These are phyloP conservation scores for Candida taoyuanica DNA, from an alignment of 805 yeast species.

Conservation along the genomic window DNA sequence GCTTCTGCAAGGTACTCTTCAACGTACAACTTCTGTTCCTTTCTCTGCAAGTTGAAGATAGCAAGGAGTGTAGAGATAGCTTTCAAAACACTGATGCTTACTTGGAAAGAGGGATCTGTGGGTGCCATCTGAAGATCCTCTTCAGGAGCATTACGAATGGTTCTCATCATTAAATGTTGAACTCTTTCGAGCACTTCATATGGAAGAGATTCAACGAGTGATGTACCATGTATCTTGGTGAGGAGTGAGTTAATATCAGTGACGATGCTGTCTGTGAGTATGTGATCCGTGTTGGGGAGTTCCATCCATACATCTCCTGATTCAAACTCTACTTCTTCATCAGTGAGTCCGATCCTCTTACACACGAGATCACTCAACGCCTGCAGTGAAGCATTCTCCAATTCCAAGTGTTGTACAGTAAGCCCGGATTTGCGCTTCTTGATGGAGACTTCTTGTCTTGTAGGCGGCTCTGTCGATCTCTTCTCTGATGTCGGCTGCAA, in stretches of 20 bases:
- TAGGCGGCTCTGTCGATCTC: background rate
- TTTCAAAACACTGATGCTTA: slow-evolving; percentile 12
- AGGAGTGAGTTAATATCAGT: slow-evolving; percentile 22
- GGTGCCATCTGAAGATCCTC: slow-evolving; percentile 20
- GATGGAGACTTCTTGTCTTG: background rate
- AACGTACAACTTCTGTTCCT: slow-evolving; percentile 41
- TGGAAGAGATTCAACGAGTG: slow-evolving; percentile 14
- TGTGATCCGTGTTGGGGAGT: slow-evolving; percentile 17
- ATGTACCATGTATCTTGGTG: slow-evolving; percentile 15
- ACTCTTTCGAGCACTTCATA: slow-evolving; percentile 30
- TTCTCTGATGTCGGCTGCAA: background rate
- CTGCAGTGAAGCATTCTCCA: slow-evolving; percentile 12
- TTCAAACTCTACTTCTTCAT: slow-evolving; percentile 26
- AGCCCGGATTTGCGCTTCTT: slow-evolving; percentile 20
- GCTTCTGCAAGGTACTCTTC: slow-evolving; percentile 41
- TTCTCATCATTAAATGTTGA: slow-evolving; percentile 28
- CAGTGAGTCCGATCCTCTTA: slow-evolving; percentile 19
- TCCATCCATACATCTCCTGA: slow-evolving; percentile 25
- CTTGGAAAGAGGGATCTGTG: slow-evolving; percentile 1
- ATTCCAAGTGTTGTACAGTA: slow-evolving; percentile 14
- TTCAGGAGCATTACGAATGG: slow-evolving; percentile 25
- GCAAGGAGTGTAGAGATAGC: slow-evolving; percentile 32
- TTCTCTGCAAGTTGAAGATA: slow-evolving; percentile 36
- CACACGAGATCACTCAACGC: slow-evolving; percentile 10
- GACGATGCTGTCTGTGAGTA: slow-evolving; percentile 21